phyloP scores from a whole-genome alignment of 2,329 filamentous ascomycete species.

The Myotisia sp. region DNA sequence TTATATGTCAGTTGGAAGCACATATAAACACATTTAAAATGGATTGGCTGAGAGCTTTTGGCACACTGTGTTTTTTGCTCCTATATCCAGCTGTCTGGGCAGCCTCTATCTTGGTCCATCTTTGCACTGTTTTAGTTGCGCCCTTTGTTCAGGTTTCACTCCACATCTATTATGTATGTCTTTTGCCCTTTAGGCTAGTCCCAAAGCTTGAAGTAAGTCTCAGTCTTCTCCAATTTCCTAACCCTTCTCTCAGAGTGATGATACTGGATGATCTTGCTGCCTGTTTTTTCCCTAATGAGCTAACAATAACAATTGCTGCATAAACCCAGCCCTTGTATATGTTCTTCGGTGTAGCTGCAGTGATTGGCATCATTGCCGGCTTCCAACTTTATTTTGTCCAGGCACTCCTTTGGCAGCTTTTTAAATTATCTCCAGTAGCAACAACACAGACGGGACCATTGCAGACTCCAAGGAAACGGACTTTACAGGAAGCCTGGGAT shows the following conservation, averaged over 20 bases:
- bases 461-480: too few relatives aligned
- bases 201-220: conserved; percentile 41
- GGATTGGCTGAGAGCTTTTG: conserved; percentile 13
- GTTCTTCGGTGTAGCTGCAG: conserved; percentile 50
- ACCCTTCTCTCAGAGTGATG: background rate
- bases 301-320: conserved; percentile 1
- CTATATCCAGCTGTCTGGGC: conserved; percentile 27
- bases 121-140: conserved; percentile 29
- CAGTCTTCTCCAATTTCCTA: background rate
- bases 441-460: too few relatives aligned
- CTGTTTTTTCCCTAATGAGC: background rate
- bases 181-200: conserved; percentile 39
- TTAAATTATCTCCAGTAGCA: background rate
- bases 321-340: conserved; percentile 30
- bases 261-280: too few relatives aligned
- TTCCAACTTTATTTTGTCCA: conserved; percentile 44
- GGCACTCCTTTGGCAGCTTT: conserved; percentile 22
- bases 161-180: conserved; percentile 26
- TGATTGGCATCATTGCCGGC: conserved; percentile 53
- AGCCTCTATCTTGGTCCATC: conserved; percentile 24
- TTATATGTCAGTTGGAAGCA: too few relatives aligned
- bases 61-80: conserved; percentile 23
- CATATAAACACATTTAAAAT: too few relatives aligned
- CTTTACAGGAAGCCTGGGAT: too few relatives aligned
- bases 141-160: conserved; percentile 37